These are phyloP conservation scores for Hanseniaspora thailandica DNA, from an alignment of 805 yeast species.

Conservation along the genomic window DNA sequence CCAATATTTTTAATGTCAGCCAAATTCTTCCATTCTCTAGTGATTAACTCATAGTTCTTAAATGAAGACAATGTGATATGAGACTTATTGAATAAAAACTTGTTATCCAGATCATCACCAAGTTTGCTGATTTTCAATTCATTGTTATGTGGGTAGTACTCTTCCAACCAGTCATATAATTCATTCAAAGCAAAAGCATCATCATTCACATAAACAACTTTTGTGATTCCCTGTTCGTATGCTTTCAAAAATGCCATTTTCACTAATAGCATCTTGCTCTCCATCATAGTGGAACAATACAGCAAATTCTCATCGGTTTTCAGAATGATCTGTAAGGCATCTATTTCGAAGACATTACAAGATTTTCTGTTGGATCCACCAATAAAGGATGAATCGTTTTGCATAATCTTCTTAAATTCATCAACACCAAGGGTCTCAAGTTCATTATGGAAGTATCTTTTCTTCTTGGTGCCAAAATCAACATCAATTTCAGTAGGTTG, in stretches of 20 bases:
- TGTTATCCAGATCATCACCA: conserved; percentile 44
- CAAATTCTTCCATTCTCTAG: conserved; percentile 76
- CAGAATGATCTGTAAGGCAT: conserved; percentile 50
- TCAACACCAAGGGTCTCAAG: conserved; percentile 39
- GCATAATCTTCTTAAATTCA: conserved; percentile 19
- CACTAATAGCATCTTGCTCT: conserved; percentile 61
- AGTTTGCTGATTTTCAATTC: conserved; percentile 49
- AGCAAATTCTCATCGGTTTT: conserved; percentile 48
- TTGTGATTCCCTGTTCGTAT: conserved; percentile 59
- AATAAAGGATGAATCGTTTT: not conserved
- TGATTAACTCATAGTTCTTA: conserved; percentile 55
- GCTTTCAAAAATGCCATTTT: conserved; percentile 62
- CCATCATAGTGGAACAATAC: conserved; percentile 62
- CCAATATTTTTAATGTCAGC: conserved; percentile 57
- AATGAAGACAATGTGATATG: conserved; percentile 74
- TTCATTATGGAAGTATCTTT: conserved; percentile 23
- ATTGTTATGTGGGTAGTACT: conserved; percentile 37
- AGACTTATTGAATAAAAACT: conserved; percentile 42
- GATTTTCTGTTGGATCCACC: conserved; percentile 33
- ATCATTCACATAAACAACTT: conserved; percentile 64
- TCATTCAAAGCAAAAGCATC: conserved; percentile 43
- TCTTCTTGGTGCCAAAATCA: conserved; percentile 1
- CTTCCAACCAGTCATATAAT: conserved; percentile 41
- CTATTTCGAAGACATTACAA: conserved; percentile 69
- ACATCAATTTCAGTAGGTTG: conserved; percentile 50